phyloP scores from a whole-genome alignment of 352 stramenopile genomes.

The Globisporangium middletonii region DNA sequence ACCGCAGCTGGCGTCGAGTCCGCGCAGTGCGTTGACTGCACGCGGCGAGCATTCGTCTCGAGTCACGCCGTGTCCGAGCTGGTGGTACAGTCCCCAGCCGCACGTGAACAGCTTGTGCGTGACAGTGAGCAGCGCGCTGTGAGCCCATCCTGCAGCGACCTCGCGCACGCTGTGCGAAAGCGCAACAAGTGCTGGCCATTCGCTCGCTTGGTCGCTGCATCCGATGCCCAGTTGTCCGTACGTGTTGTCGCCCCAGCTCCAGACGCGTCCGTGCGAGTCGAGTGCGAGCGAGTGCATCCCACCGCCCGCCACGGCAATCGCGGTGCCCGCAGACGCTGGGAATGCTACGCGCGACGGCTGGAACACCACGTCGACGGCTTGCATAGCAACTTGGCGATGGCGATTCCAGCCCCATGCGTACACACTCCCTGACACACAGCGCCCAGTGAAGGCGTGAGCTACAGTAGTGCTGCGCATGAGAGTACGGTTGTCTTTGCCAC shows the following conservation, averaged over 20 bases:
- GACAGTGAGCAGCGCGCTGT: constrained; percentile 39
- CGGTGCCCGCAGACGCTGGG: neutral
- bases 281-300: constrained; percentile 60
- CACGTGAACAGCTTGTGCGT: constrained; percentile 48
- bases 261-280: constrained; percentile 27
- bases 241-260: constrained; percentile 62
- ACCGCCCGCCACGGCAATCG: constrained; percentile 35
- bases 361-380: constrained; percentile 5
- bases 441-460: neutral
- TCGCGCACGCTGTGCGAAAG: constrained; percentile 7
- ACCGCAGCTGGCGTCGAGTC: constrained; percentile 28
- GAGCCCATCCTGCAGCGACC: constrained; percentile 42
- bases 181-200: constrained; percentile 7
- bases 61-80: constrained; percentile 56
- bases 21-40: constrained; percentile 37
- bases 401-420: constrained; percentile 56
- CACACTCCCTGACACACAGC: constrained; percentile 21
- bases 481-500: neutral
- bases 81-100: constrained; percentile 77
- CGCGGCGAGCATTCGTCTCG: constrained; percentile 24
- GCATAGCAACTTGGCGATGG: constrained; percentile 25
- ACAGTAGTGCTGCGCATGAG: neutral
- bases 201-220: constrained; percentile 4
- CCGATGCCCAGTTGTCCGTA: constrained; percentile 51
- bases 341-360: constrained; percentile 26